A percentile compares a stretch with the other conserved stretches of the same genome.
phyloP scores from a whole-genome alignment of 441 rosid genomes.

The Arabidopsis lyrata region DNA sequence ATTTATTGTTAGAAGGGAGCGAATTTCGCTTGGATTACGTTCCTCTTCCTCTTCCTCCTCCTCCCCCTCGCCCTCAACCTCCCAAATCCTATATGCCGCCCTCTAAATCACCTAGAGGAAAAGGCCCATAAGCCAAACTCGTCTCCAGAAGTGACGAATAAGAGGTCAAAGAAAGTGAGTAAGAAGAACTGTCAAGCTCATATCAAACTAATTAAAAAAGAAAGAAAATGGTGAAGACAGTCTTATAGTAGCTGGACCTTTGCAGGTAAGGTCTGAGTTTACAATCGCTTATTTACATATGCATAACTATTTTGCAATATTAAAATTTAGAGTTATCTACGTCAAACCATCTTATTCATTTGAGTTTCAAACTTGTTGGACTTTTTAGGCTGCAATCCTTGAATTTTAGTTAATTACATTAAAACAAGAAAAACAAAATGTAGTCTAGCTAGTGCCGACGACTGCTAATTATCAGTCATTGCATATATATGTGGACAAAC shows the following conservation, averaged over 20 bases:
- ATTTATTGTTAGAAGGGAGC: neutral
- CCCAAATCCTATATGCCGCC: constrained; percentile 19
- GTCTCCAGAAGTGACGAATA: neutral
- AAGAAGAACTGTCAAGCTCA: neutral
- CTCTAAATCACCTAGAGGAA: constrained; percentile 36
- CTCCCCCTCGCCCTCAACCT: neutral
- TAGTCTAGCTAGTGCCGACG: too few species aligned
- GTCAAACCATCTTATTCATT: too few species aligned
- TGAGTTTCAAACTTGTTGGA: too few species aligned
- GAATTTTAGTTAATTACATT: too few species aligned
- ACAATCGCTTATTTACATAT: too few species aligned
- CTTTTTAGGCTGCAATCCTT: too few species aligned
- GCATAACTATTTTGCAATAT: too few species aligned
- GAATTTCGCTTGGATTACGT: neutral
- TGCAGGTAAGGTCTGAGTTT: neutral
- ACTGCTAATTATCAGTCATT: too few species aligned
- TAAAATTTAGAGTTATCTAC: too few species aligned
- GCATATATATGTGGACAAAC: too few species aligned
- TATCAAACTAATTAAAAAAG: too few species aligned
- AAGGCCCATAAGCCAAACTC: constrained; percentile 28
- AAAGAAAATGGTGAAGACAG: neutral
- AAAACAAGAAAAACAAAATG: too few species aligned
- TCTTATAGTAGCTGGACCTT: neutral
- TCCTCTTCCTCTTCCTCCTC: neutral
- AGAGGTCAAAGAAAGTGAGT: neutral